Conservation (phyloP, 441 rosid genomes). For the California macrophylla region DNA sequence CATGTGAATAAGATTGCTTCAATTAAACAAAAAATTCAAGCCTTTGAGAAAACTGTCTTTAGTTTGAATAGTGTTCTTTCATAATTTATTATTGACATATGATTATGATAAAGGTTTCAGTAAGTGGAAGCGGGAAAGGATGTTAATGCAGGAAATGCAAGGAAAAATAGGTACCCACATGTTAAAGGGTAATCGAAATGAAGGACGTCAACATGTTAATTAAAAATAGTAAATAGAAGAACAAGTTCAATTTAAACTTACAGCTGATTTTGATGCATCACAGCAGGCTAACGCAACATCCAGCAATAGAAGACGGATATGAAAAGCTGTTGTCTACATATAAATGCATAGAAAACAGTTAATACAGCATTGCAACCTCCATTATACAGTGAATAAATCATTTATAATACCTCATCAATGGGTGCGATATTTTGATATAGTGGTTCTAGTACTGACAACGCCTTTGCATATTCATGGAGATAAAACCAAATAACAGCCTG, state of each 20-base stretch:
- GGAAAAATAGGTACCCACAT: neutral
- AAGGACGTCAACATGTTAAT: neutral
- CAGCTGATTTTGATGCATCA: constrained; percentile 68
- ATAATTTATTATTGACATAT: neutral
- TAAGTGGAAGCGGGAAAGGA: neutral
- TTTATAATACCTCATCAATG: constrained; percentile 67
- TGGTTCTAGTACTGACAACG: constrained; percentile 71
- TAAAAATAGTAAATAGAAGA: neutral
- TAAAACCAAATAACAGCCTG: constrained; percentile 93
- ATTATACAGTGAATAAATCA: constrained; percentile 10
- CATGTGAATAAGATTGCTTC: too few species aligned
- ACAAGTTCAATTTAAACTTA: constrained; percentile 31
- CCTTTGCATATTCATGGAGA: constrained; percentile 71
- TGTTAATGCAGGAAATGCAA: neutral
- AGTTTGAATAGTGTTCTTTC: neutral
- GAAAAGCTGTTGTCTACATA: constrained; percentile 83
- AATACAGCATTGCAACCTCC: constrained; percentile 12
- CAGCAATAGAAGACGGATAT: constrained; percentile 71
- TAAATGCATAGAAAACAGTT: constrained; percentile 13
- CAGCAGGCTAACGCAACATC: constrained; percentile 76
- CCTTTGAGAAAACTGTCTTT: neutral
- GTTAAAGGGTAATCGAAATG: neutral
- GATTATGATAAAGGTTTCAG: neutral
- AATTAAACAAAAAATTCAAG: neutral
- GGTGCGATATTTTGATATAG: constrained; percentile 66